Evolutionary conservation across 129 eudicot genomes (phyloP), one percentile per base, ranked within the genome.

Genomic region (Centella asiatica): DNA sequence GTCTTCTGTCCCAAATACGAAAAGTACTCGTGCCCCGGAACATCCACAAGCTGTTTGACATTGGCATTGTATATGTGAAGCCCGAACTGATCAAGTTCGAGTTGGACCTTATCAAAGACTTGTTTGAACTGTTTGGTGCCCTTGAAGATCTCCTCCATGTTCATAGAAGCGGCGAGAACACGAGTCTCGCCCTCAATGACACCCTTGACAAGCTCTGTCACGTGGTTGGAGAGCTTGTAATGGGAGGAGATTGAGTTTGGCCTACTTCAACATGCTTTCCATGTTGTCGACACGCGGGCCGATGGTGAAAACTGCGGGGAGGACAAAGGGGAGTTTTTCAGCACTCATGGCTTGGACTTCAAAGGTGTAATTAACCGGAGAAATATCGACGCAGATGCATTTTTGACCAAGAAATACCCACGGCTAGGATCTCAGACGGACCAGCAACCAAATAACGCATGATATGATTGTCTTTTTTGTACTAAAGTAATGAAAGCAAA

Each of bases 281-380:
- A 13, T 13, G 24, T 37, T 36, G 20, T 62, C 67, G 40, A 48
- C 50, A 24, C 60, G 65, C 1, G 73, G 73, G 6, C 73, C 73
- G 17, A 69, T 56, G 3, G 73, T 69, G 73, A 69, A 69, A 27
- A 69, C 74, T 8, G 68, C 74, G 7, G 68, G 67, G 39, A 60
- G 42, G 14, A 69, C 42, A 50, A 69, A 69, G 28, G 73, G 73
- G 7, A 69, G 73, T 47, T 69, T 69, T 36, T 69, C 73, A 14
- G 73, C 66, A 15, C 56, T 57, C 65, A 69, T 69, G 23, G 73
- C 73, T 8, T 69, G 73, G 10, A 69, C 73, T 14, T 69, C 67
- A n/a, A 69, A 69, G 15, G 74, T 69, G 59, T 69, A 69, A 51
- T 69, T 69, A 25, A 60, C 74, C 9, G 74, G 74, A 10, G 74